Evolutionary conservation across 371 early-diverging fungal species (phyloP).

Genomic region (Globomyces sp.): DNA sequence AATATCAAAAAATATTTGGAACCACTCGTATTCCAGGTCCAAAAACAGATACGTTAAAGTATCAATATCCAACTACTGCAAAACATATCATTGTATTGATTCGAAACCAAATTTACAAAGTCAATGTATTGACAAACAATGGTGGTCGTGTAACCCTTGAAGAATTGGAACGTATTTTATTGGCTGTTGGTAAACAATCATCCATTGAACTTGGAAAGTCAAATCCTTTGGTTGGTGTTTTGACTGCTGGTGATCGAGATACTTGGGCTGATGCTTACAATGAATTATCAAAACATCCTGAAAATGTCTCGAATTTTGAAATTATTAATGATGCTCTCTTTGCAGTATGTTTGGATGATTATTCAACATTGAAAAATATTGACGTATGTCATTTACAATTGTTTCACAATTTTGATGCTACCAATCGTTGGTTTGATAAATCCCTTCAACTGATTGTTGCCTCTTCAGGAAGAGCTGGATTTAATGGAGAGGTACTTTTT

Average conservation of each 20-base stretch:
- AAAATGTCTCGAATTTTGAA: conserved; percentile 63
- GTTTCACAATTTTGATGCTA: conserved; percentile 73
- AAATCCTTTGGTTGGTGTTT: conserved; percentile 60
- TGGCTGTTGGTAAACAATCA: conserved; percentile 38
- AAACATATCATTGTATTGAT: conserved; percentile 72
- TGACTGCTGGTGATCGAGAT: conserved; percentile 87
- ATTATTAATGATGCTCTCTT: conserved; percentile 82
- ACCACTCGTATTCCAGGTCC: conserved; percentile 76
- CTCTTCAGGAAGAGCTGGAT: conserved; percentile 82
- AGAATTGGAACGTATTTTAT: conserved; percentile 66
- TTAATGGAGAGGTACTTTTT: conserved; percentile 81
- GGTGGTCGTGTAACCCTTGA: conserved; percentile 54
- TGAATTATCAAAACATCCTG: conserved; percentile 42
- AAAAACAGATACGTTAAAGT: conserved; percentile 39
- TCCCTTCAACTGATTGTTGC: conserved; percentile 81
- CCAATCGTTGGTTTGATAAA: conserved; percentile 97
- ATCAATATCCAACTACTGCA: conserved; percentile 47
- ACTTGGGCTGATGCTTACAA: conserved; percentile 63
- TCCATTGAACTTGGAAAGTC: conserved; percentile 21
- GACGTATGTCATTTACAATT: conserved; percentile 66
- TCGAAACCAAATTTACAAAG: conserved; percentile 74
- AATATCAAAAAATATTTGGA: conserved; percentile 76
- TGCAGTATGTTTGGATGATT: conserved; percentile 81
- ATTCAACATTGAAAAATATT: conserved; percentile 51
- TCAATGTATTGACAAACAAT: conserved; percentile 44